Base-by-base conservation (phyloP, 495 filamentous ascomycete species). In the Xylona heveae region DNA sequence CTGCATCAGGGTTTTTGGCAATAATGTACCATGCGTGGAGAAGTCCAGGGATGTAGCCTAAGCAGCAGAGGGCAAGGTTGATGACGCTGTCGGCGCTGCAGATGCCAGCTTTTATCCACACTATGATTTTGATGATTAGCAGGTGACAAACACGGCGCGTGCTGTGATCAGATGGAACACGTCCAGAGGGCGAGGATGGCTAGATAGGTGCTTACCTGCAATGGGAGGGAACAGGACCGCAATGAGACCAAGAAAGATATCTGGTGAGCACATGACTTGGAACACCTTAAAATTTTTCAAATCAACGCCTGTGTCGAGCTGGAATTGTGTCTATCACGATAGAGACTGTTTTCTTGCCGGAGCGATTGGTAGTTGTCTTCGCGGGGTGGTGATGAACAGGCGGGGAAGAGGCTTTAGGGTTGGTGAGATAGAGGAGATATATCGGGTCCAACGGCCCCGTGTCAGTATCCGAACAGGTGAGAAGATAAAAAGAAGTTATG, bases 11-110 rank as follows among this genome's bases (percentile, higher is more conserved):
- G 51, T 76, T 80, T 48, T 76, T 74, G 47, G 74, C 58, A 59
- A 97, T 92, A 54, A 97, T 93, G 68, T 95, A 97, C 84, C 84
- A 95, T 47, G 88, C 66, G 54, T 97, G 88, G 5, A 97, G 53
- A 16, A 95, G 70, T 33, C 88, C 88, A 14, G 88, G 88, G 39
- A 97, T 58, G 53, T 68, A 90, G 52, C 90, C 85, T 27, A 97
- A 76, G 29, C 67, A 56, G 56, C 75, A 84, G 41, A 97, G 80
- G 33, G 80, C 74, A 51, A 97, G 67, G 59, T 95, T 95, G 62
- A 97, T 93, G 47, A 95, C 41, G 18, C 74, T 80, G 62, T 95
- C 90, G 24, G 78, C 82, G 34, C 71, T 77, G 64, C 88, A 97
- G 56, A 97, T 64, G 41, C 88, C 88, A 48, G 69, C 53, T 57